Evolutionary conservation across 2,329 filamentous ascomycete species (phyloP), one percentile per base, ranked within the genome.

Genomic region (Chaetothyriales sp.): DNA sequence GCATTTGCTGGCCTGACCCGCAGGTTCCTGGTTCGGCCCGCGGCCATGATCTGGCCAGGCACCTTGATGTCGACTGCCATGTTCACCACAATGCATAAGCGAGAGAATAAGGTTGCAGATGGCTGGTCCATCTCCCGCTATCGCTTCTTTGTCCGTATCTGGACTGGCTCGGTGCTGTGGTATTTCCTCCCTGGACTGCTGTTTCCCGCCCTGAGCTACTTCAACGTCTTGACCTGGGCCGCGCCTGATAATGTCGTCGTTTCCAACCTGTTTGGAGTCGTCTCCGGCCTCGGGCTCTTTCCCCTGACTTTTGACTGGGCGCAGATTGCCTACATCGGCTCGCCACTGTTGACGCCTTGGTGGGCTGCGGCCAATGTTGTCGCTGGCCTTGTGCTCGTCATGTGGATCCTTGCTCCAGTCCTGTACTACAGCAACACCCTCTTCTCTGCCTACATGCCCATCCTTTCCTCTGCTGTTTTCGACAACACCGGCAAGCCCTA

Each of bases 291-390:
- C 12, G 86, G 86, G 0, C 69, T 94, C 32, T 87, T 93, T 55
- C 87, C 87, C 0, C 64, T 94, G 60, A 93, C 87, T 0, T 93
- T 94, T 61, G 87, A 94, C 68, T 94, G 87, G 87, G 84, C 85
- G 0, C 87, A 94, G 63, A 82, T 94, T 55, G 86, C 87, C 0
- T 79, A 90, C 62, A 92, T 93, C 59, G 87, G 87, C 15, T 92
- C 86, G 3, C 87, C 84, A 0, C 71, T 93, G 5, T 74, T 92
- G 15, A 87, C 86, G 0, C 86, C 86, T 0, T 92, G 90, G 65
- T 88, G 86, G 86, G 83, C 86, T 43, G 83, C 86, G 7, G 79
- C 89, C 67, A 92, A 92, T 61, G 86, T 92, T 39, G 78, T 92
- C 25, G 84, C 82, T 52, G 86, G 86, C 4, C 72, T 92, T 47